Conservation (phyloP, 768 basidiomycete genomes). For the Mycena sanguinolenta region DNA sequence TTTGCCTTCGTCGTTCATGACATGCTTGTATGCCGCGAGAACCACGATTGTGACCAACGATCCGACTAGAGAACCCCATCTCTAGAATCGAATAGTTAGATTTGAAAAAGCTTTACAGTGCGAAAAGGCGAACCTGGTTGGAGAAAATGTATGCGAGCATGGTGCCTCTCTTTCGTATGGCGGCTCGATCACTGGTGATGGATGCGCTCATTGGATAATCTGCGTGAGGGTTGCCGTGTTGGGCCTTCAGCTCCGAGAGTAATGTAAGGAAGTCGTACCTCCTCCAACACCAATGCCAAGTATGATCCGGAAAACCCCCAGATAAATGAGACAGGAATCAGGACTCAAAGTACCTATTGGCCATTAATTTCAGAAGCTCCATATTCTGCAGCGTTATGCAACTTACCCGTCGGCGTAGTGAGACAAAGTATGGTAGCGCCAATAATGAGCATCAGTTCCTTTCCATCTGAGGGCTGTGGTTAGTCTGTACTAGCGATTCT, state of each 20-base stretch:
- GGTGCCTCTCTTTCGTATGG: constrained; percentile 75
- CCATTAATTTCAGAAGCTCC: too few species aligned
- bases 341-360: constrained; percentile 66
- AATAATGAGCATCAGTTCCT: constrained; percentile 86
- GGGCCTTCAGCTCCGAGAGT: too few species aligned
- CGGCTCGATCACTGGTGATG: constrained; percentile 75
- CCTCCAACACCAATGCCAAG: constrained; percentile 86
- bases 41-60: constrained; percentile 74
- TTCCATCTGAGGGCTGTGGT: constrained; percentile 44
- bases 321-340: constrained; percentile 68
- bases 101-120: too few species aligned
- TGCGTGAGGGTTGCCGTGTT: too few species aligned
- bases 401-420: constrained; percentile 71
- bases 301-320: constrained; percentile 76
- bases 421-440: constrained; percentile 80
- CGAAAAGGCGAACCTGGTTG: too few species aligned
- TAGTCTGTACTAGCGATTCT: too few species aligned
- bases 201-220: constrained; percentile 82
- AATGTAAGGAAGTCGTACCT: too few species aligned
- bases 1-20: constrained; percentile 71
- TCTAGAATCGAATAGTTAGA: constrained; percentile 59
- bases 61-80: constrained; percentile 81
- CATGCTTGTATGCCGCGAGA: constrained; percentile 70
- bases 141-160: constrained; percentile 83
- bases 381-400: constrained; percentile 49